Evolutionary conservation across 2,329 filamentous ascomycete genomes (phyloP).

Genomic region (Arthrobotrys iridis): DNA sequence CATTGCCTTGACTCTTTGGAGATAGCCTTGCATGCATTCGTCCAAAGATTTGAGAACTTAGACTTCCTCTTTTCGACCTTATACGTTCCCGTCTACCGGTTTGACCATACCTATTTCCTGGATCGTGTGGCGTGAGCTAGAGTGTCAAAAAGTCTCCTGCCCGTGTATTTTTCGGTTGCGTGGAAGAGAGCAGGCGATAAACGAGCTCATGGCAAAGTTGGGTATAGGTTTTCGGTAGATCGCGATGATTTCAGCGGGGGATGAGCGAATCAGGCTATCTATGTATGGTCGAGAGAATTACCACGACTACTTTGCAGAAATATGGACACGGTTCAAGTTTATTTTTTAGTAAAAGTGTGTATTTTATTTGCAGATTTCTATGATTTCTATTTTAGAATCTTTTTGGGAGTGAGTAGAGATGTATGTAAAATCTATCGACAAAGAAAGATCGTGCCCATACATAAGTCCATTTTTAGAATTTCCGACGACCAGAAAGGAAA

Average conservation of each 20-base stretch:
- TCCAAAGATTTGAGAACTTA: slow-evolving; percentile 41
- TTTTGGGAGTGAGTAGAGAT: slow-evolving; percentile 54
- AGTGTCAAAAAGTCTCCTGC: slow-evolving; percentile 33
- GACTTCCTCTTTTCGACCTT: not conserved
- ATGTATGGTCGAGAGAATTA: not conserved
- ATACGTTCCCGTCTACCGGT: slow-evolving; percentile 7
- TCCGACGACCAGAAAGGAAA: slow-evolving; percentile 12
- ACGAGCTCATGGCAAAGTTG: slow-evolving; percentile 24
- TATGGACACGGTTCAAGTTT: not conserved
- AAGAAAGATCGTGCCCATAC: slow-evolving; percentile 42
- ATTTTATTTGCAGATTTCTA: not conserved
- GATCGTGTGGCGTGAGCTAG: slow-evolving; percentile 2
- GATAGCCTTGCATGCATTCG: slow-evolving; percentile 48
- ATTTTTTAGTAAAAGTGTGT: not conserved
- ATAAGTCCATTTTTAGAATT: slow-evolving; percentile 27
- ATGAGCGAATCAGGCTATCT: not conserved
- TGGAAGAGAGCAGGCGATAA: slow-evolving; percentile 27
- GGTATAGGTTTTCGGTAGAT: slow-evolving; percentile 22
- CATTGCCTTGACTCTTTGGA: slow-evolving; percentile 41
- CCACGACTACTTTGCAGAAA: not conserved
- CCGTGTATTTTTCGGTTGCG: slow-evolving; percentile 17
- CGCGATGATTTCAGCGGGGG: slow-evolving; percentile 25
- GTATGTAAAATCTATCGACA: slow-evolving; percentile 53
- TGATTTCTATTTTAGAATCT: slow-evolving; percentile 36
- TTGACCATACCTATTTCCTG: slow-evolving; percentile 30